Percentiles rank a stretch among this genome's conserved stretches.
phyloP scores from a whole-genome alignment of 2,329 filamentous ascomycete genomes.

The Diaporthe destruens region DNA sequence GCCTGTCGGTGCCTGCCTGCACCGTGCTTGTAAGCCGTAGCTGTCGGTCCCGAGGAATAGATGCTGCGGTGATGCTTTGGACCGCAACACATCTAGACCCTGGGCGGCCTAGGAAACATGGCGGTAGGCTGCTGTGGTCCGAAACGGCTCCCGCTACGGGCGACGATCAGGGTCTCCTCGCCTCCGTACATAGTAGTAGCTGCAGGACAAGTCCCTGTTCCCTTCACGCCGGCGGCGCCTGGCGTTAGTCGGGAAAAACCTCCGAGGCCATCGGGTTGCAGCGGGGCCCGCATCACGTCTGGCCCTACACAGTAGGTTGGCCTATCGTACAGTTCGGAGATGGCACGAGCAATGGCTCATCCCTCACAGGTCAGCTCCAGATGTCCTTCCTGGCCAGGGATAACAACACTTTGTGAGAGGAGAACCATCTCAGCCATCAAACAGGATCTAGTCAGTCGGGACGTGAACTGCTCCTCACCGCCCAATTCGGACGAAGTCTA shows the following conservation, averaged over 20 bases:
- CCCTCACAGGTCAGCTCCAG: conserved; percentile 3
- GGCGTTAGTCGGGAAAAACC: conserved; percentile 28
- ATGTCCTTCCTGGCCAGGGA: background rate
- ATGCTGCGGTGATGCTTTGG: conserved; percentile 29
- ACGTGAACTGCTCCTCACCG: conserved; percentile 33
- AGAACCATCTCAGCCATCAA: conserved; percentile 17
- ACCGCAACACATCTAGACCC: conserved; percentile 19
- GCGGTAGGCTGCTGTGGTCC: conserved; percentile 16
- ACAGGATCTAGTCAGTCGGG: conserved; percentile 26
- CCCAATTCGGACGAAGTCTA: conserved; percentile 35
- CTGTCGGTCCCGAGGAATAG: background rate
- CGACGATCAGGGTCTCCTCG: conserved; percentile 35
- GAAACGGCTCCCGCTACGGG: conserved; percentile 27
- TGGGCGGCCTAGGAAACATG: conserved; percentile 25
- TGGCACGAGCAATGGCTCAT: conserved; percentile 19
- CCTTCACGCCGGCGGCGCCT: conserved; percentile 8
- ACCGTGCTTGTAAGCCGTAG: background rate
- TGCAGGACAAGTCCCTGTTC: conserved; percentile 18
- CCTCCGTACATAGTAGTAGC: conserved; percentile 20
- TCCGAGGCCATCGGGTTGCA: conserved; percentile 12
- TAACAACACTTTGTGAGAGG: background rate
- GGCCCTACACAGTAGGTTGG: background rate
- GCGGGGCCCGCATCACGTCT: conserved; percentile 13
- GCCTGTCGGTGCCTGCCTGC: background rate
- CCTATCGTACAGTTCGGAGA: conserved; percentile 17